Evolutionary conservation across 2,329 filamentous ascomycete species (phyloP), one percentile per base, ranked within the genome.

Genomic region (Thyridium curvatum): DNA sequence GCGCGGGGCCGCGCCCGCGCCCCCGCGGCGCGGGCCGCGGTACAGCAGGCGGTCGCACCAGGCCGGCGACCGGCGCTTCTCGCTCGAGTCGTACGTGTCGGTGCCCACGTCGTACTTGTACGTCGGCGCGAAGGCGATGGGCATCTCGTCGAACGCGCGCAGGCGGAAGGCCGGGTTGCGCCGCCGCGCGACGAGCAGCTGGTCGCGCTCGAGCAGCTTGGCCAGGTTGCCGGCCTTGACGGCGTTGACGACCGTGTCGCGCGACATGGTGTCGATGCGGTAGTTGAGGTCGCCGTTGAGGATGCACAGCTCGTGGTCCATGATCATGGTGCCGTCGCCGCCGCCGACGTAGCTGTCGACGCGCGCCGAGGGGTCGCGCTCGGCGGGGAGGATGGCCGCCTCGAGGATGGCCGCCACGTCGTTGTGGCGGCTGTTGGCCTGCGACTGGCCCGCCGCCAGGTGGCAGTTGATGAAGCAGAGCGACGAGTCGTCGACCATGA

Each of bases 101-200:
- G 88, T 94, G 13, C 90, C 90, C 1, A 97, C 88, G 51, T 98
- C 93, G 59, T 98, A 98, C 60, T 98, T 98, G 71, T 98, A 98
- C 0, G 93, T 98, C 1, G 93, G 93, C 8, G 88, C 83, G 58
- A 98, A 98, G 0, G 80, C 84, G 52, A 98, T 96, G 1, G 85
- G 86, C 40, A 84, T 72, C 62, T 98, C 93, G n/a, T 84, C 81
- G 59, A 98, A 97, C 0, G 87, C 84, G 15, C 90, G 82, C 5
- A 98, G 74, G 18, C 86, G 79, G 65, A 97, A 96, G 0, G 82
- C 86, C 0, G 91, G 89, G 52, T 96, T 96, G 50, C 88, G 86
- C 37, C 89, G 85, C 41, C 86, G 79, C 12, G 89, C 91, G 0
- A 95, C 84, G 2, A 97, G 79, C 5, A 98, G 73, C 58, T 98